Conservation (phyloP, 2,329 filamentous ascomycete species). For the Reticulascus tulasneorum region DNA sequence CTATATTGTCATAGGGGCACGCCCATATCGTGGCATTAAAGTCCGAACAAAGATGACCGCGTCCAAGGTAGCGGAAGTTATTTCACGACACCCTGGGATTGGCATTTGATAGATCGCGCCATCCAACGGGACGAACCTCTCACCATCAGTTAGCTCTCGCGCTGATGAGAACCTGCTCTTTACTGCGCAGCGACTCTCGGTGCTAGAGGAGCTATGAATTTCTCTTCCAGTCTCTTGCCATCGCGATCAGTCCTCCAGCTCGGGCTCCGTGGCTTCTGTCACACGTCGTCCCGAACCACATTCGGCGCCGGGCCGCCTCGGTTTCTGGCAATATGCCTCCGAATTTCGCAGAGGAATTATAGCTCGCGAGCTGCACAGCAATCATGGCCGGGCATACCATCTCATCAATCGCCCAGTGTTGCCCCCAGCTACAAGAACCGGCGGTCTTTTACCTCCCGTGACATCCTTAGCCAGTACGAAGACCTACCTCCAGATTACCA, state of each 20-base stretch:
- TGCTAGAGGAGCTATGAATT: slow-evolving; percentile 12
- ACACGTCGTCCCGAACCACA: not conserved
- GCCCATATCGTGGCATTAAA: too few species aligned
- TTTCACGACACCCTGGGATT: too few species aligned
- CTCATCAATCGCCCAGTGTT: too few species aligned
- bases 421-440: too few species aligned
- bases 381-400: not conserved
- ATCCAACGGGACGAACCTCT: too few species aligned
- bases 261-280: slow-evolving; percentile 8
- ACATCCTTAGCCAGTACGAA: slow-evolving; percentile 51
- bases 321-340: slow-evolving; percentile 6
- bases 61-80: not conserved
- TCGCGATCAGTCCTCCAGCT: slow-evolving; percentile 8
- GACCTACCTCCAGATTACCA: slow-evolving; percentile 55
- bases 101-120: too few species aligned
- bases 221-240: slow-evolving; percentile 11
- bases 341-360: too few species aligned
- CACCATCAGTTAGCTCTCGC: too few species aligned
- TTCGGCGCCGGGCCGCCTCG: not conserved
- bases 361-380: too few species aligned
- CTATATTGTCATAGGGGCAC: too few species aligned
- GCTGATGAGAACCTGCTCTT: slow-evolving; percentile 8
- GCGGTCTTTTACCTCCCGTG: too few species aligned
- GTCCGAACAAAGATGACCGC: not conserved
- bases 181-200: slow-evolving; percentile 7